phyloP scores from a whole-genome alignment of 2,329 filamentous ascomycete genomes.

The Ciborinia camelliae region DNA sequence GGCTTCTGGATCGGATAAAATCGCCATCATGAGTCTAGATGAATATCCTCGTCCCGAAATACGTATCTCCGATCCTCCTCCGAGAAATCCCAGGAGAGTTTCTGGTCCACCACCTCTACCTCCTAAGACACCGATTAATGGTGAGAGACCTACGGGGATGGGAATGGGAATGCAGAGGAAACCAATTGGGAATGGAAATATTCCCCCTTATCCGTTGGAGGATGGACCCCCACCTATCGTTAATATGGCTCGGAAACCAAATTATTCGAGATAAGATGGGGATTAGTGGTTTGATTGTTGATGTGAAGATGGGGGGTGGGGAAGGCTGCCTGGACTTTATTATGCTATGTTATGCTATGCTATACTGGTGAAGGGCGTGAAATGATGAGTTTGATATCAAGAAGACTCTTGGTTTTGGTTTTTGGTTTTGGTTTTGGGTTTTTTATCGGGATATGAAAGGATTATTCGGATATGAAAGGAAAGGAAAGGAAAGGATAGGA shows the following conservation, averaged over 20 bases:
- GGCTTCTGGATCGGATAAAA: constrained; percentile 63
- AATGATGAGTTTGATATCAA: too few relatives aligned
- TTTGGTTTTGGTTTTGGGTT: too few relatives aligned
- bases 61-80: constrained; percentile 11
- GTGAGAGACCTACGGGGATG: constrained; percentile 34
- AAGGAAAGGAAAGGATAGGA: too few relatives aligned
- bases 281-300: too few relatives aligned
- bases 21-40: constrained; percentile 59
- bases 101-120: constrained; percentile 67
- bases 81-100: constrained; percentile 24
- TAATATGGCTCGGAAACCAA: constrained; percentile 80
- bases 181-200: too few relatives aligned
- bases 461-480: too few relatives aligned
- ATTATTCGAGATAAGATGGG: constrained; percentile 30
- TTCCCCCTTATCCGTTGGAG: constrained; percentile 76
- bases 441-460: too few relatives aligned
- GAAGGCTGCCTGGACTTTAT: too few relatives aligned
- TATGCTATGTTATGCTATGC: too few relatives aligned
- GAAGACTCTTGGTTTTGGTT: too few relatives aligned
- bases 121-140: constrained; percentile 71
- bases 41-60: constrained; percentile 48
- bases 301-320: too few relatives aligned
- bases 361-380: too few relatives aligned
- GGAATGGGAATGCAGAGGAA: constrained; percentile 32
- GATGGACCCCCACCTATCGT: constrained; percentile 80